Evolutionary conservation across 2,329 filamentous ascomycete genomes (phyloP).

Genomic region (Colletotrichum higginsianum): DNA sequence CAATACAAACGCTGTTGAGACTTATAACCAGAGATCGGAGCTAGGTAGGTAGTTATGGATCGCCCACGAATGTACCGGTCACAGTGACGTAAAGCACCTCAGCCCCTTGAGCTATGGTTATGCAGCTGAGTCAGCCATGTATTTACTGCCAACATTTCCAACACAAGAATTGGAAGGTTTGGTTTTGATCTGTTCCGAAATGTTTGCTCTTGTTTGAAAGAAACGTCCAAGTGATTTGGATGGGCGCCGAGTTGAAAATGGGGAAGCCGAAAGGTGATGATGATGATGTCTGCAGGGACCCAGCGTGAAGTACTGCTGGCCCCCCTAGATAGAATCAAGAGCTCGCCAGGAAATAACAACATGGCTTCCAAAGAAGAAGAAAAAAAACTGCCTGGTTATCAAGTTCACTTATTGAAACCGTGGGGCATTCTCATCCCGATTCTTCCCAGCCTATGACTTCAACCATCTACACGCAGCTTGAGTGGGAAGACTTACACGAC

Average conservation of each 20-base stretch:
- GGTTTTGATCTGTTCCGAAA: not conserved
- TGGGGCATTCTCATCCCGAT: no score
- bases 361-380: no score
- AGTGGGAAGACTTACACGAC: no score
- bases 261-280: not conserved
- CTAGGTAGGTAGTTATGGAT: conserved; percentile 13
- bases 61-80: conserved; percentile 11
- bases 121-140: conserved; percentile 7
- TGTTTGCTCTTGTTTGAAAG: not conserved
- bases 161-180: not conserved
- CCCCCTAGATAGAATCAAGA: not conserved
- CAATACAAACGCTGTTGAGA: not conserved
- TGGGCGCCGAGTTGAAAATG: not conserved
- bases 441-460: no score
- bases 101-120: not conserved
- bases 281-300: not conserved
- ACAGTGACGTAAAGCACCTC: conserved; percentile 22
- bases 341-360: no score
- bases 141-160: not conserved
- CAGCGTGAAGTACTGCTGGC: not conserved
- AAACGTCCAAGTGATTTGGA: not conserved
- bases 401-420: no score
- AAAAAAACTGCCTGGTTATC: no score
- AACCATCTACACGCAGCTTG: no score
- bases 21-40: conserved; percentile 5